Evolutionary conservation across 305 asterid species (phyloP).

Genomic region (Solanum chacoense): DNA sequence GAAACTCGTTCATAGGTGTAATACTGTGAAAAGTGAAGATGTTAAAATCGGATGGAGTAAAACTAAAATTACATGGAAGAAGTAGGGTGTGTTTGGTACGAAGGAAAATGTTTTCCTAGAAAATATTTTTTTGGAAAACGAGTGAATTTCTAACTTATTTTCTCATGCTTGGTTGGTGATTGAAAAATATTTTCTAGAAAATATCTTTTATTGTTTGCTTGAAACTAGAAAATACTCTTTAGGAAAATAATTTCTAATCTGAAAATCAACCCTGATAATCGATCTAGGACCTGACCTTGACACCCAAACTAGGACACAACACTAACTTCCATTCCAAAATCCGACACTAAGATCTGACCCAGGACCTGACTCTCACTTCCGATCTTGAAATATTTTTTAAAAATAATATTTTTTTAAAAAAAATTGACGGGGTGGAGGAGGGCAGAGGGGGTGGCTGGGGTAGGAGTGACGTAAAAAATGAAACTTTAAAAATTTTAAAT

Average conservation of each 20-base stretch:
- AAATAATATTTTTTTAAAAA: no score
- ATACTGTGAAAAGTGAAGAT: background rate
- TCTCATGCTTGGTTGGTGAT: background rate
- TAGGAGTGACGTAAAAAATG: no score
- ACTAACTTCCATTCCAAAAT: background rate
- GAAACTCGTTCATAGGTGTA: background rate
- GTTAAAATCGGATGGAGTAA: background rate
- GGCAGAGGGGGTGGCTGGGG: background rate
- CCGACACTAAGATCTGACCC: background rate
- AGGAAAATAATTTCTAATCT: background rate
- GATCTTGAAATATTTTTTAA: background rate
- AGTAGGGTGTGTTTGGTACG: background rate
- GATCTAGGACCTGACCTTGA: background rate
- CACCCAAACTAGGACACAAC: background rate
- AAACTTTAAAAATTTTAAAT: no score
- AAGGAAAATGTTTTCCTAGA: no score
- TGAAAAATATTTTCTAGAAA: no score
- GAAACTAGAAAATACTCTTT: no score
- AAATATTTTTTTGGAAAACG: no score
- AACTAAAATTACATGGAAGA: background rate
- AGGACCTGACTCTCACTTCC: background rate
- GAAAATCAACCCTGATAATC: no score
- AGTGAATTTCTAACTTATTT: no score
- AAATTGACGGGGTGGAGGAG: background rate
- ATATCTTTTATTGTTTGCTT: background rate